Evolutionary conservation across 2,329 filamentous ascomycete genomes (phyloP), one percentile per base, ranked within the genome.

Genomic region (Ophiostoma pallidulum): DNA sequence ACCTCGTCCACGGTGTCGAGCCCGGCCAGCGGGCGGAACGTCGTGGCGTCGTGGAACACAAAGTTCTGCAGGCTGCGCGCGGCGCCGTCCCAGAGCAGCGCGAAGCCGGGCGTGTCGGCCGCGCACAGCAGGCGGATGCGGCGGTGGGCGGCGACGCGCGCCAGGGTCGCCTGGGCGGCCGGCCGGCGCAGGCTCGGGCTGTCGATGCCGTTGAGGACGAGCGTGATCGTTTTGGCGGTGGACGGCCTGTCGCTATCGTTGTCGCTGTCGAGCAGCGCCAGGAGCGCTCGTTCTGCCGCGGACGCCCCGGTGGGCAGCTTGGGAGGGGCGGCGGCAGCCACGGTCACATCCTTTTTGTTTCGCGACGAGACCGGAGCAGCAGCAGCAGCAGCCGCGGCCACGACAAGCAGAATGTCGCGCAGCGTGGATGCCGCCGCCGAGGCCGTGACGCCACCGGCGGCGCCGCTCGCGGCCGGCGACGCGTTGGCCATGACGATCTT

Each of bases 11-110:
- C 88, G 2, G 86, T 80, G 58, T 94, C 87, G 3, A 75, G 73
- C 10, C 74, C 71, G 13, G 47, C 45, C 57, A 86, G 87, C 1
- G 86, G 75, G 1, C 77, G 73, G 60, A 95, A 96, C 0, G 92
- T 97, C 1, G 92, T 97, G 58, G 84, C 84, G 67, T 98, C 90
- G 67, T 98, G 92, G 65, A 94, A 96, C 24, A 88, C 70, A 56
- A 96, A 90, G 87, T 24, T 85, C 78, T 14, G 87, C 83, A 40
- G 50, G 40, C 47, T 51, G 42, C 86, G 83, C n/a, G 90, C 73
- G 47, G 82, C 82, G 45, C 86, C 82, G 65, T 96, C 89, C 90
- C 91, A 98, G 43, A 97, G 74, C 1, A 96, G 67, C 1, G 87
- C 71, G 59, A 95, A 95, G 58, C 86, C 87, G 7, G 90, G 88